A percentile compares a stretch with the other conserved stretches of the same genome.
Evolutionary conservation across 1,284 basidiomycete species (phyloP).

Genomic region (Ceratobasidium papillatum): DNA sequence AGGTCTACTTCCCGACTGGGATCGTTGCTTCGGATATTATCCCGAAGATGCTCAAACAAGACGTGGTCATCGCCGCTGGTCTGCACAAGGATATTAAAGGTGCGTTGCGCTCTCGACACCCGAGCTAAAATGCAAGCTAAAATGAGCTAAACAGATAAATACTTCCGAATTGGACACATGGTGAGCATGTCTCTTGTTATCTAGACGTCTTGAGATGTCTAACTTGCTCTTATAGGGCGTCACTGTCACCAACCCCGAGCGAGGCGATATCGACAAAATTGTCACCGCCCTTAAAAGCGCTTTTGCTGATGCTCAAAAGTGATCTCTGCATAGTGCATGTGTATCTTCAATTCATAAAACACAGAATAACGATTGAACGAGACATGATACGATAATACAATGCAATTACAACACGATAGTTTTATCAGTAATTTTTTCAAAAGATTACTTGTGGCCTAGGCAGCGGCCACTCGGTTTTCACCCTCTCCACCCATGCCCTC

Average conservation of each 20-base stretch:
- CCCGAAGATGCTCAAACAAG: slow-evolving; percentile 71
- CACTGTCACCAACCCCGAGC: slow-evolving; percentile 72
- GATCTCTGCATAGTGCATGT: not conserved
- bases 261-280: slow-evolving; percentile 82
- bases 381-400: slow-evolving; percentile 10
- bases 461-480: slow-evolving; percentile 50
- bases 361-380: slow-evolving; percentile 46
- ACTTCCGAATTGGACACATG: slow-evolving; percentile 78
- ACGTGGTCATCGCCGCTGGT: slow-evolving; percentile 88
- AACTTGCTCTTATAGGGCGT: slow-evolving; percentile 63
- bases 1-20: slow-evolving; percentile 83
- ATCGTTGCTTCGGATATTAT: slow-evolving; percentile 76
- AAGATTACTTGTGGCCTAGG: slow-evolving; percentile 40
- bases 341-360: not conserved
- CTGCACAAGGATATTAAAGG: slow-evolving; percentile 89
- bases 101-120: slow-evolving; percentile 52
- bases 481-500: slow-evolving; percentile 80
- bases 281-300: slow-evolving; percentile 70
- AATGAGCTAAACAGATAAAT: slow-evolving; percentile 62
- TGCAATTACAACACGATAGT: not conserved
- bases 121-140: slow-evolving; percentile 37
- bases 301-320: slow-evolving; percentile 56
- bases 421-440: slow-evolving; percentile 9
- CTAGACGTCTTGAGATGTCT: slow-evolving; percentile 43
- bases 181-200: slow-evolving; percentile 41